These are phyloP conservation scores for Stemphylium vesicarium DNA, from an alignment of 2,329 filamentous ascomycete genomes.

Conservation along the genomic window DNA sequence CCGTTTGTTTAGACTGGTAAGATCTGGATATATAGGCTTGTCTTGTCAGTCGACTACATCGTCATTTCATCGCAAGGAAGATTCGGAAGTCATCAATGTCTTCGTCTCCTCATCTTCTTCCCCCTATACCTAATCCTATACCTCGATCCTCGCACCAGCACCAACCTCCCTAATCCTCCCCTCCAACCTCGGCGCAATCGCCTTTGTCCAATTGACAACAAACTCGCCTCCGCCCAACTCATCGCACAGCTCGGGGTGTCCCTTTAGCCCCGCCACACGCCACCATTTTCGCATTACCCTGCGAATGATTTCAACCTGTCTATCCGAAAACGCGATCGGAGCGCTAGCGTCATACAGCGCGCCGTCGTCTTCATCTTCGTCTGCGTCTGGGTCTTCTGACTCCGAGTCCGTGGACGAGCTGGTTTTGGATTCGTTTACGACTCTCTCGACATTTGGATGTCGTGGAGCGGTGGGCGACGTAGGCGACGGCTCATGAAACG, in stretches of 20 bases:
- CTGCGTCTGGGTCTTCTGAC: conserved; percentile 38
- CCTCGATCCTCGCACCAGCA: too few species aligned
- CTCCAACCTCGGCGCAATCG: conserved; percentile 78
- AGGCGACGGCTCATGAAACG: conserved; percentile 51
- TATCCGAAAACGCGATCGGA: conserved; percentile 47
- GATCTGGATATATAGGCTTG: too few species aligned
- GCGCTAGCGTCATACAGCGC: conserved; percentile 52
- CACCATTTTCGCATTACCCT: conserved; percentile 78
- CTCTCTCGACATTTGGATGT: conserved; percentile 19
- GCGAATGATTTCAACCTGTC: conserved; percentile 67
- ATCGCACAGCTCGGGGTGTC: conserved; percentile 56
- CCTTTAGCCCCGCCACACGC: conserved; percentile 67
- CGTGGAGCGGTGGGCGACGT: conserved; percentile 26
- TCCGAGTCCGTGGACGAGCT: not conserved
- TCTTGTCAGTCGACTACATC: too few species aligned
- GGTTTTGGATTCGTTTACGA: not conserved
- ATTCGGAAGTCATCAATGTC: too few species aligned
- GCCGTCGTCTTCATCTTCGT: conserved; percentile 50
- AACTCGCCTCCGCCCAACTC: conserved; percentile 66
- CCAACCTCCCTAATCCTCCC: conserved; percentile 68
- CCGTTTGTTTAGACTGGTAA: too few species aligned
- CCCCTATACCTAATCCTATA: not conserved
- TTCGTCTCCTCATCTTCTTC: too few species aligned
- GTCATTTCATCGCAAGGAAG: too few species aligned
- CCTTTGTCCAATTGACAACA: conserved; percentile 74